Conservation (phyloP, 2,329 filamentous ascomycete genomes). For the Endothia cerciana region DNA sequence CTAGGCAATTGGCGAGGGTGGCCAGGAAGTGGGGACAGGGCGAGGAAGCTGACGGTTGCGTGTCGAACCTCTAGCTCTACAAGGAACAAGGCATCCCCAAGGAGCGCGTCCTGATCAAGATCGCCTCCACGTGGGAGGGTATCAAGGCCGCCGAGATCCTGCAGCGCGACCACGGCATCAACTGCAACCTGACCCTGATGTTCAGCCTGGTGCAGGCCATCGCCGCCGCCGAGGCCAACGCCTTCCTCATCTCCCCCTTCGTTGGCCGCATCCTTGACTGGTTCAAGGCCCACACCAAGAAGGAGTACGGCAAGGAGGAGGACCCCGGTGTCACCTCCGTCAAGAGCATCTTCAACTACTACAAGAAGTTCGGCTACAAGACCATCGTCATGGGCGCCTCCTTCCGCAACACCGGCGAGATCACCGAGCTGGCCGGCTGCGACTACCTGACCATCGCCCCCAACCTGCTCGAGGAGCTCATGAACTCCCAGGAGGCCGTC, state of each 20-base stretch:
- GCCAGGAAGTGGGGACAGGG: background rate
- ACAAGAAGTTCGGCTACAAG: conserved; percentile 99
- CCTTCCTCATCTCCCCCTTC: conserved; percentile 98
- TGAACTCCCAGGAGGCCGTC: conserved; percentile 79
- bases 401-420: conserved; percentile 95
- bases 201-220: conserved; percentile 96
- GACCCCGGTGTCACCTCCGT: conserved; percentile 97
- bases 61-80: conserved; percentile 71
- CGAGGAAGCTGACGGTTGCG: conserved; percentile 10
- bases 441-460: conserved; percentile 99
- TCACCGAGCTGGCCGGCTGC: conserved; percentile 96
- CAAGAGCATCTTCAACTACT: conserved; percentile 98
- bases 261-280: conserved; percentile 99
- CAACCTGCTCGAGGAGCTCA: conserved; percentile 89
- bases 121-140: conserved; percentile 98
- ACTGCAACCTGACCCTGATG: conserved; percentile 99
- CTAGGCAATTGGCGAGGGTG: too few species aligned
- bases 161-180: conserved; percentile 93
- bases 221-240: conserved; percentile 89
- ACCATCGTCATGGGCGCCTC: conserved; percentile 99
- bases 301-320: conserved; percentile 86
- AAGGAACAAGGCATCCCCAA: conserved; percentile 88
- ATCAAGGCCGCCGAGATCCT: conserved; percentile 98
- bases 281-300: conserved; percentile 96
- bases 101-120: conserved; percentile 96